phyloP scores from a whole-genome alignment of 139 green algal genomes.

The Eudorina sp. region DNA sequence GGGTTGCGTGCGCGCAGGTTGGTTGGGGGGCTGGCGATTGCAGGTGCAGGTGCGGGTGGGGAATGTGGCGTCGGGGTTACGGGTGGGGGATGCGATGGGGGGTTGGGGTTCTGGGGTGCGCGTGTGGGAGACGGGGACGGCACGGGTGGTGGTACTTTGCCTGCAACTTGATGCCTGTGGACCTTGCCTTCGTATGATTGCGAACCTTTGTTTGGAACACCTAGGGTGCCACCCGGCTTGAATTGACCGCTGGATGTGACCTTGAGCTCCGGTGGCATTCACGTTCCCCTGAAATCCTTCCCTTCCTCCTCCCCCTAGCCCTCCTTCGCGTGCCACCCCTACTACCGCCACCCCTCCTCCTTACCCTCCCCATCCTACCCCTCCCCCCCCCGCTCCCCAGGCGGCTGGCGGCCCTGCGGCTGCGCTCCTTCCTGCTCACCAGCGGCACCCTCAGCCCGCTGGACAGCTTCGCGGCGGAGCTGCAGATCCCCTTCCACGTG shows the following conservation, averaged over 20 bases:
- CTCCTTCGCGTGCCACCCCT: neutral
- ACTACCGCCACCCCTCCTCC: neutral
- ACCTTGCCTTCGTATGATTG: too few species aligned
- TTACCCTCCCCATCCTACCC: neutral
- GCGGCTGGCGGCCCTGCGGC: slow-evolving; percentile 39
- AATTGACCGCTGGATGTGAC: neutral
- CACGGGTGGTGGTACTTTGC: too few species aligned
- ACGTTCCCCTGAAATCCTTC: neutral
- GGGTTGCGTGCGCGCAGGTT: neutral
- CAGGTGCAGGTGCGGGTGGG: neutral
- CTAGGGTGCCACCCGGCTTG: too few species aligned
- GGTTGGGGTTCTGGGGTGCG: neutral
- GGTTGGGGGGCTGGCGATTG: neutral
- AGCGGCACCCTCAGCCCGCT: slow-evolving; percentile 93
- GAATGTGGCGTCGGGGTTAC: neutral
- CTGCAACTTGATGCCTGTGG: too few species aligned
- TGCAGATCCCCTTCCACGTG: slow-evolving; percentile 88
- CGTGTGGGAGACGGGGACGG: neutral
- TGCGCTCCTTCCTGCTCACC: slow-evolving; percentile 88
- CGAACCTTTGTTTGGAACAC: too few species aligned
- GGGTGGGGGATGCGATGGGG: neutral
- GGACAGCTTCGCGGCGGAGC: slow-evolving; percentile 90
- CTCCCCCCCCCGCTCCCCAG: neutral
- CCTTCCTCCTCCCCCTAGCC: neutral
- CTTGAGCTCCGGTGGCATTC: neutral